phyloP scores from a whole-genome alignment of 305 asterid genomes.

The Solanum chacoense region DNA sequence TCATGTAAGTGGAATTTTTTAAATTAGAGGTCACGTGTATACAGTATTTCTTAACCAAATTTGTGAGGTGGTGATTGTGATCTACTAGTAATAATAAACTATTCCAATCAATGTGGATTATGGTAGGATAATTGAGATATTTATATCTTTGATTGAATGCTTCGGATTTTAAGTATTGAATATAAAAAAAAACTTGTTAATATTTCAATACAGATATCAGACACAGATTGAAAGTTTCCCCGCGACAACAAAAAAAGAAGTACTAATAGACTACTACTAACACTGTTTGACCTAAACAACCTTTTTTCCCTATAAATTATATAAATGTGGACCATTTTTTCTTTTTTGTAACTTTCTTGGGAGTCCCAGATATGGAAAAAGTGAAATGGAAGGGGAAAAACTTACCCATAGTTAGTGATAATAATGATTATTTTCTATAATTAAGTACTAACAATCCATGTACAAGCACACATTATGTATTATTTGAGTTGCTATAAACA shows the following conservation, averaged over 20 bases:
- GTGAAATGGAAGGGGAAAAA: neutral
- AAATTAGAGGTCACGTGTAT: neutral
- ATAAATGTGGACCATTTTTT: neutral
- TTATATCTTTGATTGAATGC: rapidly evolving
- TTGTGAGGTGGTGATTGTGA: neutral
- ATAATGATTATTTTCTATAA: no score
- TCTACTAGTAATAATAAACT: neutral
- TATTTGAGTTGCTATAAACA: neutral
- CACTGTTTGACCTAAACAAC: neutral
- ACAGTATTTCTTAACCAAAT: neutral
- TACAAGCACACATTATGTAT: no score
- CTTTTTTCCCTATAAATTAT: neutral
- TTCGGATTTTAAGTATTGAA: rapidly evolving
- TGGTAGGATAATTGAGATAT: neutral
- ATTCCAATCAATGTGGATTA: rapidly evolving
- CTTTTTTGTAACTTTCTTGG: neutral
- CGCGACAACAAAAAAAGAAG: neutral
- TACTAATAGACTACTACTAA: neutral
- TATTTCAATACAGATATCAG: rapidly evolving
- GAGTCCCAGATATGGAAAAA: neutral
- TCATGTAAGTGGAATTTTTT: neutral
- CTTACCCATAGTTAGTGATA: neutral
- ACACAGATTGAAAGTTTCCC: rapidly evolving
- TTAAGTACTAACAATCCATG: neutral
- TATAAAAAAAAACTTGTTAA: no score